phyloP scores from a whole-genome alignment of 352 stramenopile genomes.

The Pythium aphanidermatum region DNA sequence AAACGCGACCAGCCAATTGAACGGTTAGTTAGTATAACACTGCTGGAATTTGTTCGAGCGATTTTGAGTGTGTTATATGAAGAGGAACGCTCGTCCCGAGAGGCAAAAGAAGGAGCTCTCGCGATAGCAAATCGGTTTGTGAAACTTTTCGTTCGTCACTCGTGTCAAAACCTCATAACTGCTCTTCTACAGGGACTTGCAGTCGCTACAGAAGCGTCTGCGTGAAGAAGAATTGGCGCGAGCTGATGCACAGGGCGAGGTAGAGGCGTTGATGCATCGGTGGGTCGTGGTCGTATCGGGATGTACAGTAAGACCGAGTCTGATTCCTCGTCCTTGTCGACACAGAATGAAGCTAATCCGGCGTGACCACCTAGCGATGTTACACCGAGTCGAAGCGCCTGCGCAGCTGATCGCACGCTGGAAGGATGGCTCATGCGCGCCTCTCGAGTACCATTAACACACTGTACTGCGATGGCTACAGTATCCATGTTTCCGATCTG shows the following conservation, averaged over 20 bases:
- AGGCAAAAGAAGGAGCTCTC: conserved; percentile 25
- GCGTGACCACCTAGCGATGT: conserved; percentile 27
- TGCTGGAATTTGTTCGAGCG: not conserved
- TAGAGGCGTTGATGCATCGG: conserved; percentile 30
- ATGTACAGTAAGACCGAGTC: no score
- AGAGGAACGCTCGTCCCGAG: conserved; percentile 24
- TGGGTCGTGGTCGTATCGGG: no score
- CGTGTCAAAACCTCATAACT: not conserved
- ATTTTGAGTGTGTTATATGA: not conserved
- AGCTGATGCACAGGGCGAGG: conserved; percentile 26
- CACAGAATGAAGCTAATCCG: conserved; percentile 31
- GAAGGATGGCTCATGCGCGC: no score
- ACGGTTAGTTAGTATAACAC: conserved; percentile 17
- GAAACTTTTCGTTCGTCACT: not conserved
- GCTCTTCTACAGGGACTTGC: conserved; percentile 21
- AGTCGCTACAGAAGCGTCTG: conserved; percentile 29
- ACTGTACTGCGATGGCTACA: not conserved
- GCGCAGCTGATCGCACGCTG: conserved; percentile 13
- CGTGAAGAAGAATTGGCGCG: conserved; percentile 31
- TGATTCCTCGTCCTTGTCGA: not conserved
- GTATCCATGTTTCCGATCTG: conserved; percentile 3
- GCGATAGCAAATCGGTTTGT: conserved; percentile 22
- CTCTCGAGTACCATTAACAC: no score
- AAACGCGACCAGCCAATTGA: conserved; percentile 24
- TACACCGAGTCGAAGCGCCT: conserved; percentile 29